phyloP scores from a whole-genome alignment of 768 basidiomycete genomes.

The Tulasnella calospora region DNA sequence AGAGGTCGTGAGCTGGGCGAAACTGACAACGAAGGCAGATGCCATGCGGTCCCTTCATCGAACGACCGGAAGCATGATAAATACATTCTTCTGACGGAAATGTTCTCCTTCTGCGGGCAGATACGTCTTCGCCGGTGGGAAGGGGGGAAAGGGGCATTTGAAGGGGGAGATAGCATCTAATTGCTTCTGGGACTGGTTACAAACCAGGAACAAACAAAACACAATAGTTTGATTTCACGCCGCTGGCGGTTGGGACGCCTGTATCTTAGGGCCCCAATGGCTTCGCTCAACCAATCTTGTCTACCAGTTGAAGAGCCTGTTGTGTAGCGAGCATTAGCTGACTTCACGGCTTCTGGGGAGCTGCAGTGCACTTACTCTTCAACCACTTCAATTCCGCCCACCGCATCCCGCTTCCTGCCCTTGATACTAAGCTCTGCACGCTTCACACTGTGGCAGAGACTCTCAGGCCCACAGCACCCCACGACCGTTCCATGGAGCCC shows the following conservation, averaged over 20 bases:
- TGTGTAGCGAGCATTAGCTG: not conserved
- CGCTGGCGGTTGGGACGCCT: not conserved
- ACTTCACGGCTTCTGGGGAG: not conserved
- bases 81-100: not conserved
- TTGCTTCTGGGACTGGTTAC: not conserved
- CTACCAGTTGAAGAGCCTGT: not conserved
- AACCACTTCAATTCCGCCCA: constrained; percentile 26
- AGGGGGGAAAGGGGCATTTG: not conserved
- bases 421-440: constrained; percentile 14
- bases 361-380: constrained; percentile 12
- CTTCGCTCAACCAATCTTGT: not conserved
- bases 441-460: constrained; percentile 15
- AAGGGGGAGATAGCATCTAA: not conserved
- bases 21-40: not conserved
- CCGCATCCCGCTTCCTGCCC: constrained; percentile 10
- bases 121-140: not conserved
- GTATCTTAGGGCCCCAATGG: not conserved
- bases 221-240: not conserved
- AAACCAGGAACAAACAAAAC: not conserved
- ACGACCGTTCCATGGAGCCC: constrained; percentile 21
- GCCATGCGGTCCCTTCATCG: not conserved
- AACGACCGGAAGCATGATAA: not conserved
- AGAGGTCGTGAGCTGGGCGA: not conserved
- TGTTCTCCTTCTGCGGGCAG: not conserved
- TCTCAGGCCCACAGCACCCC: constrained; percentile 20